Evolutionary conservation across 305 asterid genomes (phyloP).

Genomic region (Plantago rigida): DNA sequence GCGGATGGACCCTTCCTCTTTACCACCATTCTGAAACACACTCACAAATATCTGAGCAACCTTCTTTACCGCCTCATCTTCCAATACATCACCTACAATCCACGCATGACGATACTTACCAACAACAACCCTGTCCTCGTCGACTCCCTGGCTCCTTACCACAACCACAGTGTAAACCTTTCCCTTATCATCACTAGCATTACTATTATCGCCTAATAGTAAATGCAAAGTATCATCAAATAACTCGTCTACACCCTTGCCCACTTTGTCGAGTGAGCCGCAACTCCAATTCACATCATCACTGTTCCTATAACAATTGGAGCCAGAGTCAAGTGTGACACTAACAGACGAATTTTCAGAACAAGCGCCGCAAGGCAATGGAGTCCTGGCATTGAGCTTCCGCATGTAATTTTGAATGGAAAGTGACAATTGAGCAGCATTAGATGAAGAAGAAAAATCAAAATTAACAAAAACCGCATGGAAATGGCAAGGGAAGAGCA

Average conservation of each 20-base stretch:
- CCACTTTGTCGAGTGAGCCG: constrained; percentile 41
- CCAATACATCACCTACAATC: constrained; percentile 55
- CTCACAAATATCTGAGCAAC: constrained; percentile 62
- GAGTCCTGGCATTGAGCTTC: constrained; percentile 33
- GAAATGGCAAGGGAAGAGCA: constrained; percentile 64
- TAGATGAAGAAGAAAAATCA: constrained; percentile 21
- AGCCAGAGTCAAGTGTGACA: constrained; percentile 46
- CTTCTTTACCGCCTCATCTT: constrained; percentile 49
- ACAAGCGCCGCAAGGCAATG: constrained; percentile 57
- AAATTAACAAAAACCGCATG: constrained; percentile 53
- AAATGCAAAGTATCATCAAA: constrained; percentile 55
- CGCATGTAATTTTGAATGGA: constrained; percentile 44
- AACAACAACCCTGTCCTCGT: constrained; percentile 49
- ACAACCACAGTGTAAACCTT: constrained; percentile 60
- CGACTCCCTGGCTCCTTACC: constrained; percentile 42
- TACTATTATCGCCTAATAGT: constrained; percentile 30
- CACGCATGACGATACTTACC: constrained; percentile 85
- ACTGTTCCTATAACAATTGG: constrained; percentile 34
- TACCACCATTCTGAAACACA: constrained; percentile 76
- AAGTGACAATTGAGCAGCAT: constrained; percentile 41
- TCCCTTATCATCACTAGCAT: constrained; percentile 27
- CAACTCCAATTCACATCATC: constrained; percentile 44
- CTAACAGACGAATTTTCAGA: constrained; percentile 38
- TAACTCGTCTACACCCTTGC: constrained; percentile 32
- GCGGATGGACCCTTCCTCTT: constrained; percentile 58